phyloP scores from a whole-genome alignment of 2,329 filamentous ascomycete genomes.

The Teratosphaeria destructans region DNA sequence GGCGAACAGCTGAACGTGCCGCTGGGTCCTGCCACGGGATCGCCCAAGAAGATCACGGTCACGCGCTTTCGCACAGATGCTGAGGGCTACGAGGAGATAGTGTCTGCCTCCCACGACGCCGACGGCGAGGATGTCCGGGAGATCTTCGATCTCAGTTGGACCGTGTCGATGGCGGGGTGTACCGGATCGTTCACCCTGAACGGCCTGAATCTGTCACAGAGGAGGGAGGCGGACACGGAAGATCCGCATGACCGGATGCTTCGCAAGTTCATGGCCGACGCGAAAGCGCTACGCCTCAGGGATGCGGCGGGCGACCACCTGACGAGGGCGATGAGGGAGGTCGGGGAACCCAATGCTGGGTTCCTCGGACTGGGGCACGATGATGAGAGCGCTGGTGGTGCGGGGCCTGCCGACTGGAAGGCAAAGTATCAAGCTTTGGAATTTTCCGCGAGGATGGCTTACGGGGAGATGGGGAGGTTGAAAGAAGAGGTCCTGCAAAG shows the following conservation, averaged over 20 bases:
- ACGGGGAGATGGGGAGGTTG: constrained; percentile 23
- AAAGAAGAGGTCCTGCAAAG: constrained; percentile 20
- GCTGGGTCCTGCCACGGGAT: constrained; percentile 24
- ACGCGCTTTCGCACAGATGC: constrained; percentile 7
- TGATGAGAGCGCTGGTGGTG: constrained; percentile 7
- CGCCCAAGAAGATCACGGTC: constrained; percentile 30
- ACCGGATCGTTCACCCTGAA: constrained; percentile 34
- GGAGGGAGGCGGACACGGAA: neutral
- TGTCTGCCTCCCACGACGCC: constrained; percentile 26
- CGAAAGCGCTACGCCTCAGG: constrained; percentile 4
- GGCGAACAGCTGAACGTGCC: constrained; percentile 25
- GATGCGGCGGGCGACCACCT: neutral
- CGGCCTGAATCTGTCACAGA: constrained; percentile 21
- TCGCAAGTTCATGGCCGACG: constrained; percentile 6
- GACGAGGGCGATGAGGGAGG: constrained; percentile 10
- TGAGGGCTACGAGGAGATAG: constrained; percentile 26
- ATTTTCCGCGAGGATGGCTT: constrained; percentile 20
- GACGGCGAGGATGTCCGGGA: constrained; percentile 30
- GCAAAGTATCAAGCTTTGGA: constrained; percentile 20
- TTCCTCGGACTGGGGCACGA: neutral
- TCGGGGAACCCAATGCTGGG: constrained; percentile 1
- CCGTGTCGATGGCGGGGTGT: constrained; percentile 30
- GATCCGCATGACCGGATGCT: constrained; percentile 16
- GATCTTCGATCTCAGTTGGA: constrained; percentile 36
- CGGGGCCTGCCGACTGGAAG: constrained; percentile 21